Evolutionary conservation across 257 asterid species (phyloP).

Genomic region (Rehmannia glutinosa): DNA sequence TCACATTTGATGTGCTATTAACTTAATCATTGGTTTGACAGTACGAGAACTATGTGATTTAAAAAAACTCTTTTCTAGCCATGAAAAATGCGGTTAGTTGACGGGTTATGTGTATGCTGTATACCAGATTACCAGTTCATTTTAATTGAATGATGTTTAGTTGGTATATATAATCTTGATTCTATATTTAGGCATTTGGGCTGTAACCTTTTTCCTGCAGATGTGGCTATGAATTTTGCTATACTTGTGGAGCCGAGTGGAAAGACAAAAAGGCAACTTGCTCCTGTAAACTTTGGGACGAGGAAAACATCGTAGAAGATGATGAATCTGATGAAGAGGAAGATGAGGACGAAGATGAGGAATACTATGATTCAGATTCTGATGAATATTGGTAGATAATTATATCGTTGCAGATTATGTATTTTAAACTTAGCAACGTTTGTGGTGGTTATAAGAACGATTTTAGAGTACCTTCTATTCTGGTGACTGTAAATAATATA

Average conservation of each 20-base stretch:
- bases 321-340: conserved; percentile 22
- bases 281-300: conserved; percentile 57
- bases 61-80: neutral
- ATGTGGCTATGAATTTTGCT: conserved; percentile 72
- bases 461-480: too few relatives aligned
- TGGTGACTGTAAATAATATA: too few relatives aligned
- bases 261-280: conserved; percentile 55
- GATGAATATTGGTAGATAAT: neutral
- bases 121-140: too few relatives aligned
- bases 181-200: neutral
- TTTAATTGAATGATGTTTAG: neutral
- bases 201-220: conserved; percentile 23
- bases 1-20: neutral
- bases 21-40: neutral
- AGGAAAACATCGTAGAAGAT: conserved; percentile 31
- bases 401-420: neutral
- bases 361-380: conserved; percentile 15
- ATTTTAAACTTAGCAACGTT: neutral
- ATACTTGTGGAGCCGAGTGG: conserved; percentile 70
- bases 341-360: conserved; percentile 5
- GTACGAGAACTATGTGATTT: neutral
- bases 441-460: too few relatives aligned
- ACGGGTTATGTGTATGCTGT: neutral
- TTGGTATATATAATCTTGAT: neutral
- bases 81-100: neutral